Percentiles rank a stretch among this genome's conserved stretches.
These are phyloP conservation scores for Kalanchoe fedtschenkoi DNA, from an alignment of 164 flowering plant species.

Conservation along the genomic window DNA sequence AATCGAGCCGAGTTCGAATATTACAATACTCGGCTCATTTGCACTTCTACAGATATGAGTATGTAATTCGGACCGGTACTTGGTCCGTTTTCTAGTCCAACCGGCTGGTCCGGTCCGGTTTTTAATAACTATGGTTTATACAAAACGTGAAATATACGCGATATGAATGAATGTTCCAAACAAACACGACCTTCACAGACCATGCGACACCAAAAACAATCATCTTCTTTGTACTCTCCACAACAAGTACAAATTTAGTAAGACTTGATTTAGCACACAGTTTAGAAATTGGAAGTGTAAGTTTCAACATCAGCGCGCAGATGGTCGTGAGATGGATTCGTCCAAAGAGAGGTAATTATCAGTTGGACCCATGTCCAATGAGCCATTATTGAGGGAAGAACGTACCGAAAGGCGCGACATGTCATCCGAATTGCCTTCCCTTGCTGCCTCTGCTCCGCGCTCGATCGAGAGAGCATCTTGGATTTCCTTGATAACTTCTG, in stretches of 20 bases:
- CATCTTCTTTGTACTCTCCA: neutral
- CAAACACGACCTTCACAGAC: no score
- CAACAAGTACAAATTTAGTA: neutral
- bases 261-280: neutral
- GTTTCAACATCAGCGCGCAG: conserved; percentile 30
- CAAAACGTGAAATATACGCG: no score
- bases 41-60: no score
- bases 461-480: conserved; percentile 86
- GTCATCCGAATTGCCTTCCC: conserved; percentile 55
- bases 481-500: conserved; percentile 95
- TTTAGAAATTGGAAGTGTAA: conserved; percentile 1
- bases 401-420: conserved; percentile 48
- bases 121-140: no score
- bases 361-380: conserved; percentile 37
- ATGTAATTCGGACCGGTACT: no score
- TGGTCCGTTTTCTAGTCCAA: no score
- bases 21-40: no score
- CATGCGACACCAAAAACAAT: neutral
- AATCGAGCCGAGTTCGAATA: no score
- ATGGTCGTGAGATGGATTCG: conserved; percentile 49
- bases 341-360: conserved; percentile 50
- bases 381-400: conserved; percentile 49
- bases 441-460: conserved; percentile 30
- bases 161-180: no score
- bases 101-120: no score